Evolutionary conservation across 2,329 filamentous ascomycete species (phyloP).

Genomic region (Ophiostoma novo-ulmi): DNA sequence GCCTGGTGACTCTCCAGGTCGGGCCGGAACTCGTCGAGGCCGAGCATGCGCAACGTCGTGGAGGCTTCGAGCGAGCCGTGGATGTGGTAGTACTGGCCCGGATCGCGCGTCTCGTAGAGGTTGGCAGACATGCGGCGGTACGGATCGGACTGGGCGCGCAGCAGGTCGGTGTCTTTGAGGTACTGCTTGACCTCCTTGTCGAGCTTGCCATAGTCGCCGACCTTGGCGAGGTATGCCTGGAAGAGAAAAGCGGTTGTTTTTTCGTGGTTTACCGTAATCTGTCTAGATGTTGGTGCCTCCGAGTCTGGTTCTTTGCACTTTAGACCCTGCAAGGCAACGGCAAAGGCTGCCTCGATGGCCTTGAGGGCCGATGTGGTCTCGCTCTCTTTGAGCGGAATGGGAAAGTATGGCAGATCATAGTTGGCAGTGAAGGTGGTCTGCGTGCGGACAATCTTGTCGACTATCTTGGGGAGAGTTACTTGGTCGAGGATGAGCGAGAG

Average conservation of each 20-base stretch:
- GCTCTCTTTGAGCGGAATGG: slow-evolving; percentile 27
- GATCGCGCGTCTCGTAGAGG: slow-evolving; percentile 26
- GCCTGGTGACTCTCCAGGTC: slow-evolving; percentile 34
- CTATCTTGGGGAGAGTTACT: slow-evolving; percentile 17
- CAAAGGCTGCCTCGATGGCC: slow-evolving; percentile 50
- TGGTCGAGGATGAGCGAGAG: slow-evolving; percentile 29
- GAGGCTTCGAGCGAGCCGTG: slow-evolving; percentile 46
- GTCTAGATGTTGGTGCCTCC: no score
- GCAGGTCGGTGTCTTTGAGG: slow-evolving; percentile 54
- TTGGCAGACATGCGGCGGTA: slow-evolving; percentile 40
- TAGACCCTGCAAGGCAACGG: slow-evolving; percentile 49
- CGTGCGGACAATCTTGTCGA: slow-evolving; percentile 15
- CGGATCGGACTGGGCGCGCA: slow-evolving; percentile 63
- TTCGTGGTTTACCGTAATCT: slow-evolving; percentile 44
- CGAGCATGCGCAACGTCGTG: slow-evolving; percentile 42
- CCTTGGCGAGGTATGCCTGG: slow-evolving; percentile 53
- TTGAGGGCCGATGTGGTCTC: slow-evolving; percentile 25
- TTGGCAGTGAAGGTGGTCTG: slow-evolving; percentile 22
- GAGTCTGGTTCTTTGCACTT: slow-evolving; percentile 20
- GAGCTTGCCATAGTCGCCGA: slow-evolving; percentile 48
- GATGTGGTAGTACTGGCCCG: slow-evolving; percentile 50
- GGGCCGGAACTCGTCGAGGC: slow-evolving; percentile 40
- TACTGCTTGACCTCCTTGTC: slow-evolving; percentile 42
- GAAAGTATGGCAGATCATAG: slow-evolving; percentile 28
- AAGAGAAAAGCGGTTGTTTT: slow-evolving; percentile 52